Conservation (phyloP, 257 asterid genomes). For the Lantana camara region DNA sequence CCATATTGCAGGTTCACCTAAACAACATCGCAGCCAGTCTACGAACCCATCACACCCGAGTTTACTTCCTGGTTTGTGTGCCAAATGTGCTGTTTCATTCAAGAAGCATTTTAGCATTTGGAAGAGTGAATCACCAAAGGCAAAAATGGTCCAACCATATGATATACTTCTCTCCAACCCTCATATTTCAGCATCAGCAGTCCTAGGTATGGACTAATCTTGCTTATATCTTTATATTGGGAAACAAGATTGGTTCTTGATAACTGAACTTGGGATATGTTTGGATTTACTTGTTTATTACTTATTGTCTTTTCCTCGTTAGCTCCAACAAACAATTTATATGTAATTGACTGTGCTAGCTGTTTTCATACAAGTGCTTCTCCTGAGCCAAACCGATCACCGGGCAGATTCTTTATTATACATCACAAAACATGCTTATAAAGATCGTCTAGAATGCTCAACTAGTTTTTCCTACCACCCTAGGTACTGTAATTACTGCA, state of each 20-base stretch:
- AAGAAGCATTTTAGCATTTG: conserved; percentile 65
- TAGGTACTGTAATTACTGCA: conserved; percentile 70
- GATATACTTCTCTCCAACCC: conserved; percentile 74
- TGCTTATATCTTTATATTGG: conserved; percentile 11
- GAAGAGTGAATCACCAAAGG: conserved; percentile 75
- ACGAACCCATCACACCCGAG: conserved; percentile 38
- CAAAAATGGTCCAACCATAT: conserved; percentile 77
- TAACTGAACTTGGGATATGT: conserved; percentile 4
- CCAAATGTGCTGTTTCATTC: conserved; percentile 64
- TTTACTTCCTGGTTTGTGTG: conserved; percentile 63
- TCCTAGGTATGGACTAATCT: conserved; percentile 48
- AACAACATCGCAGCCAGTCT: conserved; percentile 40
- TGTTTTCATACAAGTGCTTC: conserved; percentile 3
- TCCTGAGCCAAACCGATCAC: conserved; percentile 6
- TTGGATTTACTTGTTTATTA: not conserved
- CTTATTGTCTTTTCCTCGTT: not conserved
- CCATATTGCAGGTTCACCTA: conserved; percentile 58
- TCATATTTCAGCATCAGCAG: conserved; percentile 68
- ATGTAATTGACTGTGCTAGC: not conserved
- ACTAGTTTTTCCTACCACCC: no score
- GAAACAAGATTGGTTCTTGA: not conserved
- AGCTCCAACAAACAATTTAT: not conserved
- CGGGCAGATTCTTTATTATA: not conserved
- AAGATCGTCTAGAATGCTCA: not conserved
- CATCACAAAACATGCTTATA: conserved; percentile 14